Evolutionary conservation across 2,329 filamentous ascomycete genomes (phyloP).

Genomic region (Monilinia aucupariae): DNA sequence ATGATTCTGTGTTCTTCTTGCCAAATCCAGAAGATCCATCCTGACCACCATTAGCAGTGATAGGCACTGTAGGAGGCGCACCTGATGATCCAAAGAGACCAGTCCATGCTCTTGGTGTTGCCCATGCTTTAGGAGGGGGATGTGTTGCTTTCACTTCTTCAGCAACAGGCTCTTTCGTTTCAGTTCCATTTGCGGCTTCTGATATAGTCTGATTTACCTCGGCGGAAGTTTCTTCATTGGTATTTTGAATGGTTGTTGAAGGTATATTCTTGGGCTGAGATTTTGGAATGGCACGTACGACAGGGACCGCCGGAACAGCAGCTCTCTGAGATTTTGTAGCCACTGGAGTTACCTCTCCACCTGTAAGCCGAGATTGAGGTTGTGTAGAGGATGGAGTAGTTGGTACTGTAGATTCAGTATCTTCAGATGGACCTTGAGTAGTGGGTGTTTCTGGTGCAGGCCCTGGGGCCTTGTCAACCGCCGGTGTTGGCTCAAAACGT

Average conservation of each 20-base stretch:
- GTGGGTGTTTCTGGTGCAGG: constrained; percentile 43
- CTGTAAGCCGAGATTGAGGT: constrained; percentile 19
- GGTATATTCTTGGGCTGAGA: constrained; percentile 37
- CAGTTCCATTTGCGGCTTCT: not conserved
- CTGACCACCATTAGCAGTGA: constrained; percentile 34
- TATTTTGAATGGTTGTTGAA: constrained; percentile 22
- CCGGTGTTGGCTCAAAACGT: not conserved
- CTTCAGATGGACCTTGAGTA: constrained; percentile 38
- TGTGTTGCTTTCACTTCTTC: constrained; percentile 37
- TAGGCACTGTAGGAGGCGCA: constrained; percentile 42
- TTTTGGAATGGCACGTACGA: constrained; percentile 36
- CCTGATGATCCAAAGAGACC: constrained; percentile 51
- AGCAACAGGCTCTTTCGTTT: constrained; percentile 10
- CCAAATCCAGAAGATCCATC: constrained; percentile 34
- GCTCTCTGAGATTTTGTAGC: constrained; percentile 35
- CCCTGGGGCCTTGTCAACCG: not conserved
- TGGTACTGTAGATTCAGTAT: constrained; percentile 42
- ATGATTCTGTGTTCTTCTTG: constrained; percentile 51
- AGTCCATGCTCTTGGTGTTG: constrained; percentile 60
- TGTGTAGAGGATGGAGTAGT: constrained; percentile 49
- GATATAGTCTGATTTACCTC: constrained; percentile 14
- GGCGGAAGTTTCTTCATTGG: constrained; percentile 19
- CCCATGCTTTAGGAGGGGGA: constrained; percentile 38
- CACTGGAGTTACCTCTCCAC: constrained; percentile 29
- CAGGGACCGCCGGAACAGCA: constrained; percentile 39